Percentiles rank a stretch among this genome's conserved stretches.
phyloP scores from a whole-genome alignment of 2,329 filamentous ascomycete genomes.

The Ceratocystis albifundus region DNA sequence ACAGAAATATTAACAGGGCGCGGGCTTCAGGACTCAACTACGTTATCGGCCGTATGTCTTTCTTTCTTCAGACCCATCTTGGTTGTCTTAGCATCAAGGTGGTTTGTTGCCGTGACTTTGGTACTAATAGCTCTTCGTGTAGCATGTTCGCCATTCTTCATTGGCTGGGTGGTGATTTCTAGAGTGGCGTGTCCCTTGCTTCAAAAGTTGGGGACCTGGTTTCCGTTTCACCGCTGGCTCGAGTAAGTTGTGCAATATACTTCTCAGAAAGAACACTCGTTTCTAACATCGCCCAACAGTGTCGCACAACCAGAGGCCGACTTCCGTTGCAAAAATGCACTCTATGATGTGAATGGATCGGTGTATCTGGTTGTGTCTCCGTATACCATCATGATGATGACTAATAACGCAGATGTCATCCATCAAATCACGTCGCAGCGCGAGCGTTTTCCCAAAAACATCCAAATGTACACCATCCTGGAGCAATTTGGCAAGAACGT shows the following conservation, averaged over 20 bases:
- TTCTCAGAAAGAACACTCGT: neutral
- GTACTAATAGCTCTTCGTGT: neutral
- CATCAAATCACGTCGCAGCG: conserved; percentile 53
- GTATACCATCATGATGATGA: conserved; percentile 40
- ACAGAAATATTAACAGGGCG: conserved; percentile 39
- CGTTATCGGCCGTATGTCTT: conserved; percentile 41
- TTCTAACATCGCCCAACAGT: neutral
- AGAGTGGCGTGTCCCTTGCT: conserved; percentile 1
- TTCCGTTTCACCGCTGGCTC: conserved; percentile 19
- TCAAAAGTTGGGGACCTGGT: conserved; percentile 10
- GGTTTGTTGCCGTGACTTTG: neutral
- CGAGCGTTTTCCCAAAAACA: conserved; percentile 52
- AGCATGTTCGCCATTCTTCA: conserved; percentile 42
- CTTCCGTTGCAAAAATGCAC: conserved; percentile 34
- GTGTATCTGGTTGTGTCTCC: conserved; percentile 55
- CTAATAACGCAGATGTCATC: conserved; percentile 53
- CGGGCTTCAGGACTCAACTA: conserved; percentile 43
- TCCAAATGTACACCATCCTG: conserved; percentile 31
- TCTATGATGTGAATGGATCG: conserved; percentile 51
- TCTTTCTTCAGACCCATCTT: neutral
- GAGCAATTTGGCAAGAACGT: conserved; percentile 56
- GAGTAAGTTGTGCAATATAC: conserved; percentile 7
- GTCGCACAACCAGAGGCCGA: conserved; percentile 18
- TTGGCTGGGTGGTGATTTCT: conserved; percentile 43
- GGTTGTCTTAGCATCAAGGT: conserved; percentile 19